These are phyloP conservation scores for Pugionium cornutum DNA, from an alignment of 345 rosid genomes.

Conservation along the genomic window DNA sequence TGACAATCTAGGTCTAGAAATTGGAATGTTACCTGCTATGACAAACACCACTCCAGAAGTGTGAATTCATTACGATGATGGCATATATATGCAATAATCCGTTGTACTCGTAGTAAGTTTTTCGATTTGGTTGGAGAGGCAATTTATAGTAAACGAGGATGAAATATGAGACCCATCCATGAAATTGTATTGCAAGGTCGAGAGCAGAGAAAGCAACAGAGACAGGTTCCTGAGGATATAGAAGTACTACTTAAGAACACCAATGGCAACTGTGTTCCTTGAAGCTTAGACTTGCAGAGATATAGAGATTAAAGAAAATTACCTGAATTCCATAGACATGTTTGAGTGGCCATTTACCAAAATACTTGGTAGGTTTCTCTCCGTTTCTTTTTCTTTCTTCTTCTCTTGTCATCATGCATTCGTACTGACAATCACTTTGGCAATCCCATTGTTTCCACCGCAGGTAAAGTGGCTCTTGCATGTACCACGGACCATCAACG, in stretches of 20 bases:
- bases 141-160: constrained; percentile 78
- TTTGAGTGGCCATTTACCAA: constrained; percentile 84
- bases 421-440: constrained; percentile 62
- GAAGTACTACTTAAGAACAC: background rate
- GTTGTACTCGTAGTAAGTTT: constrained; percentile 70
- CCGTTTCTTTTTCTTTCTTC: constrained; percentile 70
- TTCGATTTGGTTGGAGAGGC: constrained; percentile 62
- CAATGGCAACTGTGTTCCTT: background rate
- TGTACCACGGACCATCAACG: constrained; percentile 76
- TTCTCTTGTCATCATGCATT: constrained; percentile 86
- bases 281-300: background rate
- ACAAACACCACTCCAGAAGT: constrained; percentile 88
- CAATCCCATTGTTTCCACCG: constrained; percentile 96
- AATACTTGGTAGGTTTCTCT: constrained; percentile 70
- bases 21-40: constrained; percentile 54
- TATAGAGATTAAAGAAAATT: background rate
- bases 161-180: constrained; percentile 88
- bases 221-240: constrained; percentile 61
- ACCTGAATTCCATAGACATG: constrained; percentile 86
- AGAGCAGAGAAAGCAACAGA: constrained; percentile 83
- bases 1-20: no score
- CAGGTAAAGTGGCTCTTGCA: constrained; percentile 84
- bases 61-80: constrained; percentile 68
- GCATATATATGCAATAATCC: constrained; percentile 74
- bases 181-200: constrained; percentile 78